Evolutionary conservation across 2,329 filamentous ascomycete species (phyloP).

Genomic region (Phialocephala sp.): DNA sequence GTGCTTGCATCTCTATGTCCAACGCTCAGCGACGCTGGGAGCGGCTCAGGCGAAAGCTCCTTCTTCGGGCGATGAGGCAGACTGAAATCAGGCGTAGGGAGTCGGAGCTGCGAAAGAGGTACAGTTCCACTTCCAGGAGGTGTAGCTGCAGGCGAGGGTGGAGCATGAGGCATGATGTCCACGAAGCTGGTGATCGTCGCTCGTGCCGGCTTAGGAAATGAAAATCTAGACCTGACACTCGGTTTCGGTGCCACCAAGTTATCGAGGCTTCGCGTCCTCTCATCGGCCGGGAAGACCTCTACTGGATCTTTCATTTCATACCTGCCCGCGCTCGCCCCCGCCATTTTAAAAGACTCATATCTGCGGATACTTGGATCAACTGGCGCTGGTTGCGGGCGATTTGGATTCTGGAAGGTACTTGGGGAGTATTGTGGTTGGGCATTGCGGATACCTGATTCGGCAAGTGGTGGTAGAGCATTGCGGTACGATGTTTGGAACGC

Average conservation of each 20-base stretch:
- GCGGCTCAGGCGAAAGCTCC: neutral
- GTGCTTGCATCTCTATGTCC: neutral
- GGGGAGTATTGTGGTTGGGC: neutral
- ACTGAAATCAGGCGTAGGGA: conserved; percentile 2
- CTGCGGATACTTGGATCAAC: neutral
- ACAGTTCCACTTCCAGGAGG: neutral
- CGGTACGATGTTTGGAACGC: neutral
- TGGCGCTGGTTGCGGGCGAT: conserved; percentile 5
- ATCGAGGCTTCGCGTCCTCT: neutral
- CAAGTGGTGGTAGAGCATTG: neutral
- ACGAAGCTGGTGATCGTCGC: conserved; percentile 16
- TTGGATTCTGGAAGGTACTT: neutral
- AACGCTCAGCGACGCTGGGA: neutral
- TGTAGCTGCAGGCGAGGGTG: conserved; percentile 1
- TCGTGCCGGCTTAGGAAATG: neutral
- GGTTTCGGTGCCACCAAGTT: neutral
- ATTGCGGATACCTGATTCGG: neutral
- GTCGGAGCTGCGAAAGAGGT: neutral
- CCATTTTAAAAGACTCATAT: conserved; percentile 3
- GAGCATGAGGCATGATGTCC: conserved; percentile 2
- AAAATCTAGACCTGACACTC: neutral
- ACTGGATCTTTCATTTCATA: neutral
- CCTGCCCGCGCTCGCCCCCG: neutral
- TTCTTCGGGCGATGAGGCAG: conserved; percentile 1
- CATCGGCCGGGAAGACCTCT: neutral